Evolutionary conservation across 169 alveolate species (phyloP), one percentile per base, ranked within the genome.

Genomic region (Perkinsus olseni): DNA sequence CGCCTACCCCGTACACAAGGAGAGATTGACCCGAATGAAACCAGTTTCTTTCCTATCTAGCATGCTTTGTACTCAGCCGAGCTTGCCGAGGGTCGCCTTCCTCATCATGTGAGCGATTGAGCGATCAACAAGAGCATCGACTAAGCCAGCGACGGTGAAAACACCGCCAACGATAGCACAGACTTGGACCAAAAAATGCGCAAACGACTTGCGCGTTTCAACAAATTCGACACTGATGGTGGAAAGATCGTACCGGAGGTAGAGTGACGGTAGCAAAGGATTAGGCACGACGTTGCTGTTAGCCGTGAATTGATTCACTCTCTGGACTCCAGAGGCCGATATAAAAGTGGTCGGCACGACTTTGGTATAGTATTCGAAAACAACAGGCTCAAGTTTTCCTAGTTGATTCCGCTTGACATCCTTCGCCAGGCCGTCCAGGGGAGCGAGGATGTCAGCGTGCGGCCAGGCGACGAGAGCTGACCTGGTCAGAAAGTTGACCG

Each of bases 111-210:
- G 38, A 28, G 74, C 91, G n/a, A 91, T 20, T 21, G 94, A 39
- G 3, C 92, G 31, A 38, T 93, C 92, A 1, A 93, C 74, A 0
- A 93, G 39, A 8, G 40, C 20, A 74, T 96, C 97, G 8, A 97
- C 93, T 0, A 97, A 94, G 6, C 98, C 97, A 31, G 97, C 96
- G 50, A 96, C 95, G 40, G 98, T 97, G 93, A 95, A 97, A 91
- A 97, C 96, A 92, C 99, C 98, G 62, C 99, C 99, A 82, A 97
- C 94, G 74, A 97, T 97, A 74, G 98, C 98, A 94, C 98, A 96
- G 45, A 96, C 92, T 92, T 96, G 93, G 40, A 97, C 96, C 39
- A 97, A 91, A 93, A 96, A 96, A 92, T 96, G 97, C 91, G 96
- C 92, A 48, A 96, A 94, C 36, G 94, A 94, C 13, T 95, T 96